phyloP scores from a whole-genome alignment of 192 early-diverging fungal species.

The Phlyctochytrium arcticum region DNA sequence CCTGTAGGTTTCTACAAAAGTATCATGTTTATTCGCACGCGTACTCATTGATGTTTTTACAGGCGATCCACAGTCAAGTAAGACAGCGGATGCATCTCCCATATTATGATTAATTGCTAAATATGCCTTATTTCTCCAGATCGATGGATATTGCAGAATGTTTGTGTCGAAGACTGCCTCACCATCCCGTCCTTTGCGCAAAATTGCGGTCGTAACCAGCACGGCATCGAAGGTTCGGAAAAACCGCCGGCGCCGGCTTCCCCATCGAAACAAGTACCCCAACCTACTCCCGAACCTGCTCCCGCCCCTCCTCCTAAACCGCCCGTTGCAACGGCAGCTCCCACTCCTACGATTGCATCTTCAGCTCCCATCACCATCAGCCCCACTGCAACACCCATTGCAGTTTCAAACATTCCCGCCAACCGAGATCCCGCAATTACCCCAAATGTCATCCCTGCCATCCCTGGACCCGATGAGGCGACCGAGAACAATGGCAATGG shows the following conservation, averaged over 20 bases:
- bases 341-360: slow-evolving; percentile 1
- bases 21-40: neutral
- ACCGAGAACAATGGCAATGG: neutral
- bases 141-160: slow-evolving; percentile 28
- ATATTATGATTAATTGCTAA: neutral
- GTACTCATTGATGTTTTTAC: neutral
- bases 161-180: slow-evolving; percentile 17
- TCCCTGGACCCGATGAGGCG: neutral
- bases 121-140: neutral
- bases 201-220: slow-evolving; percentile 13
- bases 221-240: neutral
- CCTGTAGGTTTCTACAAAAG: slow-evolving; percentile 2
- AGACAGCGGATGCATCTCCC: neutral
- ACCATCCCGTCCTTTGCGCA: slow-evolving; percentile 18
- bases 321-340: slow-evolving; percentile 15
- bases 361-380: neutral
- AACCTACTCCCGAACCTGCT: slow-evolving; percentile 5
- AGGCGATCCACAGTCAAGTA: slow-evolving; percentile 17
- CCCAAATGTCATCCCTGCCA: neutral
- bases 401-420: neutral
- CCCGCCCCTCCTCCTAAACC: neutral
- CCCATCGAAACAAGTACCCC: slow-evolving; percentile 4
- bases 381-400: neutral
- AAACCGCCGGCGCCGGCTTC: neutral
- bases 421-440: too few relatives aligned